Conservation (phyloP, 2,329 filamentous ascomycete genomes). For the Neofusicoccum umdonicola region DNA sequence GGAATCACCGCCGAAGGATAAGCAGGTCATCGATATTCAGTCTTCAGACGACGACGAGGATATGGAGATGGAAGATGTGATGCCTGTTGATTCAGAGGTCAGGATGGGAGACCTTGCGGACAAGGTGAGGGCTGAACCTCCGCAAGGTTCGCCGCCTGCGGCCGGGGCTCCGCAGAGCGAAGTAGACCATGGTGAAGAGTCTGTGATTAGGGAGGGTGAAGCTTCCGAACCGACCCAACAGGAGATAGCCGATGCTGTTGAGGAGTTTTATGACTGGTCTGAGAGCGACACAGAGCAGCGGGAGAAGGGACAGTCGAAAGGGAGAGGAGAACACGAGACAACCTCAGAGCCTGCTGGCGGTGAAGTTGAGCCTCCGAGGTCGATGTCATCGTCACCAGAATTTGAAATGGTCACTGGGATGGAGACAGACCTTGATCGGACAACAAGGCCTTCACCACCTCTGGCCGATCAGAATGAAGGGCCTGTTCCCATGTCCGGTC, state of each 20-base stretch:
- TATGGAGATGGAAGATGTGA: constrained; percentile 33
- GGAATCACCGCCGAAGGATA: constrained; percentile 36
- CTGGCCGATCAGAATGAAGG: constrained; percentile 27
- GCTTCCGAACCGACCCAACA: not conserved
- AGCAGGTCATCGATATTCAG: constrained; percentile 60
- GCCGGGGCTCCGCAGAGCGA: not conserved
- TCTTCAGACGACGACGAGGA: constrained; percentile 58
- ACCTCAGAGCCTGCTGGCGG: constrained; percentile 19
- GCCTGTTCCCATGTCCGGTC: constrained; percentile 30
- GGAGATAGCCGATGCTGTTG: not conserved
- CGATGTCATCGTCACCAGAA: constrained; percentile 46
- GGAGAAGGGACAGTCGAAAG: not conserved
- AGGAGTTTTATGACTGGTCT: constrained; percentile 42
- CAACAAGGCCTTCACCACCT: constrained; percentile 20
- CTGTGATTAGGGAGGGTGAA: not conserved
- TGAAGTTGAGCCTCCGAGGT: constrained; percentile 20
- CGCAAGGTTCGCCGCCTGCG: constrained; percentile 20
- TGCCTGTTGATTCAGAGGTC: constrained; percentile 30
- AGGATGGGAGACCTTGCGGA: constrained; percentile 47
- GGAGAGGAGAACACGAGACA: not conserved
- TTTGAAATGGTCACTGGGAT: constrained; percentile 49
- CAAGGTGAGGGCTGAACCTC: constrained; percentile 42
- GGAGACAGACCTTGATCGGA: not conserved
- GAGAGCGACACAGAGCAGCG: constrained; percentile 45
- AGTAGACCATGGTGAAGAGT: not conserved